Percentiles rank a stretch among this genome's conserved stretches.
These are phyloP conservation scores for Kluyveromyces siamensis DNA, from an alignment of 805 yeast genomes.

Conservation along the genomic window DNA sequence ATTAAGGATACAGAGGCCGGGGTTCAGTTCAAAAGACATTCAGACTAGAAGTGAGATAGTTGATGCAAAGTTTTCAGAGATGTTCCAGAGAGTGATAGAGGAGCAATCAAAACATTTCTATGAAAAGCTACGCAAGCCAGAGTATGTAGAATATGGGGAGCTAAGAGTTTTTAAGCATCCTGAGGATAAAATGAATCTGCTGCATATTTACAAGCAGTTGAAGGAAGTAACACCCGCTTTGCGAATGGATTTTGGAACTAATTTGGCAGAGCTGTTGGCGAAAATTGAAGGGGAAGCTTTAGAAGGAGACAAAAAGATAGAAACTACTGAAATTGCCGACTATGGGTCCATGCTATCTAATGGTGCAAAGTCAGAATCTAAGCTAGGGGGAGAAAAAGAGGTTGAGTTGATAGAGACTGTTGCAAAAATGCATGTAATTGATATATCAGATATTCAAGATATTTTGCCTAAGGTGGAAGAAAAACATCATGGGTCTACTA, in stretches of 20 bases:
- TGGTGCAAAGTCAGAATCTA: neutral
- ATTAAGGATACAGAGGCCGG: neutral
- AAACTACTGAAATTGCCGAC: no score
- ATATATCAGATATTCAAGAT: conserved; percentile 16
- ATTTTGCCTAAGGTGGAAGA: conserved; percentile 5
- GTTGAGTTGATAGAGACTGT: conserved; percentile 5
- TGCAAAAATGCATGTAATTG: conserved; percentile 17
- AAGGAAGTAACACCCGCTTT: conserved; percentile 1
- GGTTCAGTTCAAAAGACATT: neutral
- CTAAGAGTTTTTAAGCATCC: conserved; percentile 17
- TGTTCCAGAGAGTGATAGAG: conserved; percentile 6
- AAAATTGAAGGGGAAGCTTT: neutral
- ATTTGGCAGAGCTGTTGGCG: conserved; percentile 1
- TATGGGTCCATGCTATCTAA: neutral
- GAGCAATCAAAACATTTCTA: conserved; percentile 13
- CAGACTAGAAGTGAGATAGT: neutral
- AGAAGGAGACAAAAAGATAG: no score
- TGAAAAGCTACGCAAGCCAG: conserved; percentile 11
- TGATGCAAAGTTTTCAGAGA: neutral
- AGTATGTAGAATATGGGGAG: conserved; percentile 11
- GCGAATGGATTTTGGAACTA: neutral
- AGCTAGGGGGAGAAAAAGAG: neutral
- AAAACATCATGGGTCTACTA: neutral
- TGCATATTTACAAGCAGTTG: conserved; percentile 4
- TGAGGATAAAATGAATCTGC: conserved; percentile 8